A percentile compares a stretch with the other conserved stretches of the same genome.
Conservation (phyloP, 2,329 filamentous ascomycete genomes). For the Hypoxylon rubiginosum region DNA sequence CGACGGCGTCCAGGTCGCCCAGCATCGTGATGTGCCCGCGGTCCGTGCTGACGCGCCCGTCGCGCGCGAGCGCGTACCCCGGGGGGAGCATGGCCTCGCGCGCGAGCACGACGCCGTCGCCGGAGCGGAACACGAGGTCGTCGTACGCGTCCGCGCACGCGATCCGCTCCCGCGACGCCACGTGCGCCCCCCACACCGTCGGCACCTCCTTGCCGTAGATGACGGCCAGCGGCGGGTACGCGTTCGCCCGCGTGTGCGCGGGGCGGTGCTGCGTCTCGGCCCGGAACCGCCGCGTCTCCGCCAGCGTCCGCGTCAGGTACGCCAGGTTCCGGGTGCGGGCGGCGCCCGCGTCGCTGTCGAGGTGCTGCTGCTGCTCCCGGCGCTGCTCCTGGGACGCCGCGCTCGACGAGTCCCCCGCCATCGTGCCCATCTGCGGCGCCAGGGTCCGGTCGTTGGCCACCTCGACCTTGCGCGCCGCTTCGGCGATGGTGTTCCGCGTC, state of each 20-base stretch:
- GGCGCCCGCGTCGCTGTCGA: conserved; percentile 59
- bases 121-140: conserved; percentile 85
- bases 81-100: conserved; percentile 86
- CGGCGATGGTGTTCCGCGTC: conserved; percentile 42
- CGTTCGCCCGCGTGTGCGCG: conserved; percentile 72
- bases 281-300: conserved; percentile 81
- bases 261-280: conserved; percentile 75
- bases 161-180: conserved; percentile 80
- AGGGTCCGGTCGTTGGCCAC: conserved; percentile 56
- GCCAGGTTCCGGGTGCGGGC: conserved; percentile 64
- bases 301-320: conserved; percentile 82
- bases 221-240: conserved; percentile 84
- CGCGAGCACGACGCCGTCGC: conserved; percentile 90
- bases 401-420: conserved; percentile 48
- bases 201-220: conserved; percentile 90
- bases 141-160: conserved; percentile 84
- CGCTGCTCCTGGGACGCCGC: conserved; percentile 49
- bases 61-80: conserved; percentile 80
- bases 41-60: conserved; percentile 83
- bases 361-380: conserved; percentile 21
- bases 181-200: conserved; percentile 85
- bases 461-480: conserved; percentile 50
- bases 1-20: conserved; percentile 86
- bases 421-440: conserved; percentile 62
- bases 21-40: conserved; percentile 89